phyloP scores from a whole-genome alignment of 2,329 filamentous ascomycete species.

The Calonectria crousiana region DNA sequence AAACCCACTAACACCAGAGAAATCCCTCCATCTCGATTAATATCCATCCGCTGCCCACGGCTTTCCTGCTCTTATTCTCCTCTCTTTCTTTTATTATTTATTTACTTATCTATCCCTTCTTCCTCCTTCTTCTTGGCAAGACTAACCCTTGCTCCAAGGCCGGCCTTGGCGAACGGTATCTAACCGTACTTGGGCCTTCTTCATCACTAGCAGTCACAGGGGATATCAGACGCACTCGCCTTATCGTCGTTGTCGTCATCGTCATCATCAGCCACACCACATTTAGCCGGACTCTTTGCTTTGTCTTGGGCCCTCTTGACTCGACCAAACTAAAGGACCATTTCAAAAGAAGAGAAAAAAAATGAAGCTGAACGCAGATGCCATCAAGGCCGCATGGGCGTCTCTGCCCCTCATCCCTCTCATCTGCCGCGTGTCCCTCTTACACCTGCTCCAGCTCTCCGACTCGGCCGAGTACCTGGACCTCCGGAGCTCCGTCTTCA shows the following conservation, averaged over 20 bases:
- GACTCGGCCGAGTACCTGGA: constrained; percentile 82
- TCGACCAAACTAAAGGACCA: not conserved
- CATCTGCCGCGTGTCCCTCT: constrained; percentile 70
- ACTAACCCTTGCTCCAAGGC: not conserved
- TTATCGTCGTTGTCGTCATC: not conserved
- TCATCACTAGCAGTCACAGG: not conserved
- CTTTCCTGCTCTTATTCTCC: not conserved
- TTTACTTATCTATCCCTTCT: not conserved
- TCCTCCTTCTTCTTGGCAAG: not conserved
- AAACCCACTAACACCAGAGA: constrained; percentile 5
- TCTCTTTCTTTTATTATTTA: not conserved
- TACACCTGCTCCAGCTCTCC: constrained; percentile 76
- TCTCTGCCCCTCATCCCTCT: constrained; percentile 71
- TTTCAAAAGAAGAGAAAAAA: not conserved
- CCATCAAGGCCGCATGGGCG: constrained; percentile 37
- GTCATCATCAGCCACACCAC: not conserved
- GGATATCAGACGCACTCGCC: not conserved
- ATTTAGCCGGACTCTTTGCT: not conserved
- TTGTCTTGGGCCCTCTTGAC: not conserved
- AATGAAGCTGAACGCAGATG: constrained; percentile 26
- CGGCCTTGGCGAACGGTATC: constrained; percentile 3
- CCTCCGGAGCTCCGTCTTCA: constrained; percentile 77
- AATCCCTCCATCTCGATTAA: not conserved
- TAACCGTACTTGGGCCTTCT: not conserved
- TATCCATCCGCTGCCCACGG: not conserved